Conservation (phyloP, 345 rosid genomes). For the Gossypium anomalum region DNA sequence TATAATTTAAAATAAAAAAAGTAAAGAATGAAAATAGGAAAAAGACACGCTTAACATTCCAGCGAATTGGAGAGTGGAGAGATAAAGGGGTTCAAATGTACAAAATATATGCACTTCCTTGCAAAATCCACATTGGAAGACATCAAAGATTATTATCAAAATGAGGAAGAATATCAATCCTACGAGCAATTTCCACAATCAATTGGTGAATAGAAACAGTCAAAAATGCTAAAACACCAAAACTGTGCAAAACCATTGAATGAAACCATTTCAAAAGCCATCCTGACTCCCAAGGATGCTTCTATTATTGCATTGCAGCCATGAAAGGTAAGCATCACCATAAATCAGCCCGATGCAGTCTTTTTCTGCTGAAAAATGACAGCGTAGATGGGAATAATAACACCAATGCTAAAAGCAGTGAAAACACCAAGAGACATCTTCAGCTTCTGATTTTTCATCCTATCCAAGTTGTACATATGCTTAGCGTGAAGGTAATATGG, state of each 20-base stretch:
- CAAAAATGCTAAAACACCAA: neutral
- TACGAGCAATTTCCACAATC: neutral
- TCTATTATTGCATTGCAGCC: slow-evolving; percentile 24
- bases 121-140: neutral
- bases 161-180: neutral
- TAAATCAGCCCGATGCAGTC: slow-evolving; percentile 59
- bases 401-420: slow-evolving; percentile 87
- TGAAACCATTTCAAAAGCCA: slow-evolving; percentile 10
- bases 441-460: slow-evolving; percentile 72
- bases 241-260: neutral
- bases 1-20: too few relatives aligned
- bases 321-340: neutral
- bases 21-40: too few relatives aligned
- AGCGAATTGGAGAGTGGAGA: neutral
- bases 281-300: slow-evolving; percentile 6
- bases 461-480: slow-evolving; percentile 98
- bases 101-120: neutral
- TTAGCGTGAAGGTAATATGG: slow-evolving; percentile 81
- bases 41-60: too few relatives aligned
- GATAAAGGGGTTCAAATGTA: neutral
- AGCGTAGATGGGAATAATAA: slow-evolving; percentile 76
- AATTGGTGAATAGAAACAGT: slow-evolving; percentile 5
- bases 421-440: slow-evolving; percentile 84
- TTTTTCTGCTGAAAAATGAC: slow-evolving; percentile 94
- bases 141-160: slow-evolving; percentile 8